Conservation (phyloP, 2,329 filamentous ascomycete genomes). For the Phaeosphaeria sp. region DNA sequence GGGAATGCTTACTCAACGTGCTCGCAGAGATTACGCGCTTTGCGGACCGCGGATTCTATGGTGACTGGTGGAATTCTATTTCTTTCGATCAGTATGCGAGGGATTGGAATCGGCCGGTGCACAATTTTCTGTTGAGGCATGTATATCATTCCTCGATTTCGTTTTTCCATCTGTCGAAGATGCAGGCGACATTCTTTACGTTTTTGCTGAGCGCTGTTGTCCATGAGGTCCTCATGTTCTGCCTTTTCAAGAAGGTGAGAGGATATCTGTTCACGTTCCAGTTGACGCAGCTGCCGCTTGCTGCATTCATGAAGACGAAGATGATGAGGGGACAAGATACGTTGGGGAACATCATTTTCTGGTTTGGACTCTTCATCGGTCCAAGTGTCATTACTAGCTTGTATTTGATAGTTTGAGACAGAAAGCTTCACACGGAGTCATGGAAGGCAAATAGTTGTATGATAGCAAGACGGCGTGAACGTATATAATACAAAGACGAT, state of each 20-base stretch:
- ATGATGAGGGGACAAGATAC: constrained; percentile 68
- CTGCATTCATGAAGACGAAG: constrained; percentile 69
- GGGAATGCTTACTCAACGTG: constrained; percentile 72
- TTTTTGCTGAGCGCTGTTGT: constrained; percentile 75
- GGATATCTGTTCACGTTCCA: constrained; percentile 77
- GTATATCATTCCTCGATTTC: constrained; percentile 82
- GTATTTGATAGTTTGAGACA: constrained; percentile 55
- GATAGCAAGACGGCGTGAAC: neutral
- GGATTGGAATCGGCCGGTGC: constrained; percentile 83
- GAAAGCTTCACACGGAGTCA: neutral
- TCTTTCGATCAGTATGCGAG: constrained; percentile 78
- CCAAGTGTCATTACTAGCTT: constrained; percentile 67
- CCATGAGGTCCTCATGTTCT: constrained; percentile 81
- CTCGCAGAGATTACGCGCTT: constrained; percentile 79
- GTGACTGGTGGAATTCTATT: constrained; percentile 61
- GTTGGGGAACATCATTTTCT: constrained; percentile 77
- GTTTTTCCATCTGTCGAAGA: constrained; percentile 71
- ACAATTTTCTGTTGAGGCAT: constrained; percentile 77
- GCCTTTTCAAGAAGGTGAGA: constrained; percentile 77
- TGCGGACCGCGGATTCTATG: constrained; percentile 74
- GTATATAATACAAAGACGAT: neutral
- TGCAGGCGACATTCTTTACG: constrained; percentile 75
- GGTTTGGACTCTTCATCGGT: constrained; percentile 78
- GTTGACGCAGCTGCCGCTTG: constrained; percentile 75
- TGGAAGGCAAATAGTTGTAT: neutral